A percentile compares a stretch with the other conserved stretches of the same genome.
These are phyloP conservation scores for Suhomyces coccinellae DNA, from an alignment of 1,139 yeast species.

Conservation along the genomic window DNA sequence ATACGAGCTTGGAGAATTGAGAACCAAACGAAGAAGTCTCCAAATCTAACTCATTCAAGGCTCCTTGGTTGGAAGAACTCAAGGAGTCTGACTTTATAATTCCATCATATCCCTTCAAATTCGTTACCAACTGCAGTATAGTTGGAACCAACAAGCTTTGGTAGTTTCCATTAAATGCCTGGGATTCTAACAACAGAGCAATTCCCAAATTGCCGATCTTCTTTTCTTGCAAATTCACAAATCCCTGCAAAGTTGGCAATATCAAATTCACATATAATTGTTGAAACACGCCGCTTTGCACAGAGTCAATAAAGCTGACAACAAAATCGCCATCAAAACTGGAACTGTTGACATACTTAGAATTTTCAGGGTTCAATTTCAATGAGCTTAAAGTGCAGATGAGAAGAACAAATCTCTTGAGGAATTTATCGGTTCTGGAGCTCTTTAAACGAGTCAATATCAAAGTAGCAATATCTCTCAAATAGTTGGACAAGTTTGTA, in stretches of 20 bases:
- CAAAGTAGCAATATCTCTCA: constrained; percentile 73
- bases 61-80: constrained; percentile 29
- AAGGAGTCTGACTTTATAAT: constrained; percentile 33
- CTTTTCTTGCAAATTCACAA: constrained; percentile 70
- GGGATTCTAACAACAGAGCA: constrained; percentile 46
- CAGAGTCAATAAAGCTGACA: constrained; percentile 58
- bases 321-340: constrained; percentile 51
- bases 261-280: constrained; percentile 65
- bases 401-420: constrained; percentile 69
- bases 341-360: constrained; percentile 11
- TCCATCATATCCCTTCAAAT: constrained; percentile 43
- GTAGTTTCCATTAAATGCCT: constrained; percentile 34
- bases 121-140: constrained; percentile 51
- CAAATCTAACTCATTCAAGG: constrained; percentile 41
- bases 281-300: constrained; percentile 64
- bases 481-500: constrained; percentile 49
- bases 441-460: constrained; percentile 77
- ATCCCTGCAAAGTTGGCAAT: constrained; percentile 63
- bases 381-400: constrained; percentile 51
- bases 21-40: constrained; percentile 82
- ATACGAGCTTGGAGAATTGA: constrained; percentile 68
- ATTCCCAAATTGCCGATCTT: constrained; percentile 77
- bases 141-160: constrained; percentile 48
- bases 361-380: constrained; percentile 27
- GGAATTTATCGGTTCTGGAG: constrained; percentile 79